phyloP scores from a whole-genome alignment of 768 basidiomycete genomes.

The Rhizopogon vulgaris region DNA sequence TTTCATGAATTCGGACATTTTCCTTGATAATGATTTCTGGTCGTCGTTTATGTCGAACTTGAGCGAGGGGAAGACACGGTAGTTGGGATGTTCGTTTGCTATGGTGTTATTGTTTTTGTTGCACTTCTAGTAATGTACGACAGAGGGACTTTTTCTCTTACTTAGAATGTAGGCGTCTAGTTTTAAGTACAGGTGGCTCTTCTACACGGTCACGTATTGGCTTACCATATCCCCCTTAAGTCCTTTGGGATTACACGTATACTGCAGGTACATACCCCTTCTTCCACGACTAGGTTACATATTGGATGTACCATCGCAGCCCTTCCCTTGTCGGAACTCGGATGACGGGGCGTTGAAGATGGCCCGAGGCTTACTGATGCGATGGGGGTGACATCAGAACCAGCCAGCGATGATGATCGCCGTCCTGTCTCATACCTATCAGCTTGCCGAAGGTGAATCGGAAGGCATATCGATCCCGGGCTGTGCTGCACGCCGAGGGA shows the following conservation, averaged over 20 bases:
- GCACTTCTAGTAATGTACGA: not conserved
- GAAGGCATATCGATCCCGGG: slow-evolving; percentile 28
- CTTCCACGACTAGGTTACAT: not conserved
- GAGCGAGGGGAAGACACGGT: slow-evolving; percentile 14
- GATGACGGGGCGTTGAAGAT: not conserved
- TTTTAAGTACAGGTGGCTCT: not conserved
- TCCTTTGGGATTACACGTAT: too few relatives aligned
- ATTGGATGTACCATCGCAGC: not conserved
- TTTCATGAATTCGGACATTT: slow-evolving; percentile 31
- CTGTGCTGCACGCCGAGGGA: slow-evolving; percentile 32
- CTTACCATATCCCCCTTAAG: not conserved
- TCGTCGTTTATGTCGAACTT: slow-evolving; percentile 33
- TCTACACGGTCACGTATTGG: not conserved
- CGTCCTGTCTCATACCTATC: not conserved
- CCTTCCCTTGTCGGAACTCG: not conserved
- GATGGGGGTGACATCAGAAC: not conserved
- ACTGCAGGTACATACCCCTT: not conserved
- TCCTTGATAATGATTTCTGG: slow-evolving; percentile 40
- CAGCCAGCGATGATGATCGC: not conserved
- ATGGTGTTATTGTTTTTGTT: not conserved
- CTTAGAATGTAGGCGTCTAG: not conserved
- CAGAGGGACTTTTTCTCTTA: not conserved
- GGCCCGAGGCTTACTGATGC: not conserved
- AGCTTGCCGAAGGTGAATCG: not conserved
- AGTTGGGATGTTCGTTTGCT: not conserved